Evolutionary conservation across 2,329 filamentous ascomycete genomes (phyloP).

Genomic region (Cladosporium sp.): DNA sequence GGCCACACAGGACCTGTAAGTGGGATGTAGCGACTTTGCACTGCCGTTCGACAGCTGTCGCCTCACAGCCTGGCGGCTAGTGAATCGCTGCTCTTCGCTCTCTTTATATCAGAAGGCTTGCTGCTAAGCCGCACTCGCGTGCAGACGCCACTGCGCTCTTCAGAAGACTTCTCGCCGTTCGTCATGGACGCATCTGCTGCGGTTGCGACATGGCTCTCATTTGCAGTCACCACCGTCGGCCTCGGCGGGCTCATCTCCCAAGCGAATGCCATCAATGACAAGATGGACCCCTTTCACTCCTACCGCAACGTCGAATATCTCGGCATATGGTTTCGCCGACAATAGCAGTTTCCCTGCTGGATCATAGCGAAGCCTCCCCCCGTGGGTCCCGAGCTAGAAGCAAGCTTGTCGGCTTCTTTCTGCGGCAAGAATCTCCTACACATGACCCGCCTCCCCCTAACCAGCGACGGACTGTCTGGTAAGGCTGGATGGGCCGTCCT

Average conservation of each 20-base stretch:
- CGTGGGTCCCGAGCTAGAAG: not conserved
- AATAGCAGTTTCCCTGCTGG: not conserved
- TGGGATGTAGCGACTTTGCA: too few species aligned
- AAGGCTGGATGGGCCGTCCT: not conserved
- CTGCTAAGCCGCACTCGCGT: too few species aligned
- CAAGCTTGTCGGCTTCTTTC: not conserved
- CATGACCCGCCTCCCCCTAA: not conserved
- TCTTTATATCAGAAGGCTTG: too few species aligned
- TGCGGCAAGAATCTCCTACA: not conserved
- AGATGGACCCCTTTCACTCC: conserved; percentile 5
- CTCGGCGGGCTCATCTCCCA: conserved; percentile 1
- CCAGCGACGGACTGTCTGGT: not conserved
- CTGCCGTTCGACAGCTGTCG: too few species aligned
- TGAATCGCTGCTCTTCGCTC: too few species aligned
- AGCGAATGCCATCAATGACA: not conserved
- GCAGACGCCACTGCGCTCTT: too few species aligned
- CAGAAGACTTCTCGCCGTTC: not conserved
- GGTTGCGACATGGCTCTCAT: conserved; percentile 6
- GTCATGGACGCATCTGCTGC: conserved; percentile 1
- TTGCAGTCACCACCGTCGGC: conserved; percentile 2
- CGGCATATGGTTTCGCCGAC: conserved; percentile 1
- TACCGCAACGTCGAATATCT: not conserved
- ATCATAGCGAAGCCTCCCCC: conserved; percentile 4
- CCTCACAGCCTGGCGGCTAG: too few species aligned
- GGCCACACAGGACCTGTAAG: too few species aligned